Evolutionary conservation across 768 basidiomycete genomes (phyloP).

Genomic region (Boletus huronensis): DNA sequence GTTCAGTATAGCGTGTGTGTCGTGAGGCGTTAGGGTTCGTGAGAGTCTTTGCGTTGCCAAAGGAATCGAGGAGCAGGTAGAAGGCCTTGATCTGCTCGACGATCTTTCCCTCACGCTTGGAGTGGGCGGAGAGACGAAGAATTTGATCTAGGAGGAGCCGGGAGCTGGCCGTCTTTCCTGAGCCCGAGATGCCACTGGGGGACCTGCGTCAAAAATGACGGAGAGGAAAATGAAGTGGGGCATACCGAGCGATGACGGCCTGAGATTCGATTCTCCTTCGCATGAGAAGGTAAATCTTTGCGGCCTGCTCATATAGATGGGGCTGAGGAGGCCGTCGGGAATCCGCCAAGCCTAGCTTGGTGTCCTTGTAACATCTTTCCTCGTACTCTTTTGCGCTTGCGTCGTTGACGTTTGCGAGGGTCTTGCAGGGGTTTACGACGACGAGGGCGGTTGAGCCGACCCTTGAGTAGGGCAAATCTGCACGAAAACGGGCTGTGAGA

Average conservation of each 20-base stretch:
- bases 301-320: conserved; percentile 61
- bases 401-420: conserved; percentile 55
- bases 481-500: conserved; percentile 54
- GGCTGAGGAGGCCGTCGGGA: conserved; percentile 46
- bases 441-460: conserved; percentile 48
- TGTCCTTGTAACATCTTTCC: conserved; percentile 52
- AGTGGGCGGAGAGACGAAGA: conserved; percentile 56
- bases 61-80: conserved; percentile 54
- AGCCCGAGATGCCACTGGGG: conserved; percentile 58
- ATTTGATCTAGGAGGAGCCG: conserved; percentile 56
- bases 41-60: conserved; percentile 64
- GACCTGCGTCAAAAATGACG: conserved; percentile 11
- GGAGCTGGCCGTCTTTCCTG: conserved; percentile 54
- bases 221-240: conserved; percentile 5
- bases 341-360: conserved; percentile 38
- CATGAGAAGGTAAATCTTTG: conserved; percentile 57
- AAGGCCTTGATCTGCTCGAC: conserved; percentile 57
- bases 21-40: conserved; percentile 64
- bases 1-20: conserved; percentile 54
- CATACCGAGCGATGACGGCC: conserved; percentile 52
- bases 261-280: conserved; percentile 52
- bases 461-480: conserved; percentile 54
- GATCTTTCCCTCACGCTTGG: conserved; percentile 49
- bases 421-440: conserved; percentile 58
- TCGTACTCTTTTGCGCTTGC: conserved; percentile 56